Evolutionary conservation across 305 asterid genomes (phyloP).

Genomic region (Ajuga reptans): DNA sequence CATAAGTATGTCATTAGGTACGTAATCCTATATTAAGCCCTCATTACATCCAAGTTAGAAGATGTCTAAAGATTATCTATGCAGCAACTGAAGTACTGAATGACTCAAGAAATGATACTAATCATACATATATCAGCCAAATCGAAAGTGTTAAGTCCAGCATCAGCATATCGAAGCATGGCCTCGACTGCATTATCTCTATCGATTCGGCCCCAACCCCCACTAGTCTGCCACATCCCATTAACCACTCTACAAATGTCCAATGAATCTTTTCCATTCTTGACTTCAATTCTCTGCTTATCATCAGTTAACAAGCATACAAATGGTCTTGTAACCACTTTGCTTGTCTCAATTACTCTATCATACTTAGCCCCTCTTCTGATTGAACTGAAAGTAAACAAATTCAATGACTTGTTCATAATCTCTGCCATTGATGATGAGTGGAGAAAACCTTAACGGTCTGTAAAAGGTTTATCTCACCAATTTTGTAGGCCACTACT

Average conservation of each 20-base stretch:
- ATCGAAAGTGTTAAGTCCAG: conserved; percentile 70
- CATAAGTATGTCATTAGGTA: not conserved
- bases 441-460: not conserved
- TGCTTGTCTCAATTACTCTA: conserved; percentile 26
- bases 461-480: conserved; percentile 26
- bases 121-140: conserved; percentile 70
- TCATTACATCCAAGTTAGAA: not conserved
- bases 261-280: conserved; percentile 65
- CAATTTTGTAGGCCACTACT: not conserved
- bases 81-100: too few species aligned
- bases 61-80: not conserved
- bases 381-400: conserved; percentile 25
- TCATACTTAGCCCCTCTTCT: conserved; percentile 24
- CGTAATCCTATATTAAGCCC: not conserved
- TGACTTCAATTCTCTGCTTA: conserved; percentile 41
- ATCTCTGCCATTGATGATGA: conserved; percentile 34
- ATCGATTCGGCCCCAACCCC: conserved; percentile 77
- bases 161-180: conserved; percentile 68
- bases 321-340: conserved; percentile 31
- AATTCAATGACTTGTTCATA: conserved; percentile 29
- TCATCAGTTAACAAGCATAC: conserved; percentile 47
- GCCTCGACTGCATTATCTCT: conserved; percentile 53
- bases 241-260: conserved; percentile 73
- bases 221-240: conserved; percentile 86
- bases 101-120: not conserved